These are phyloP conservation scores for Centrapalus pauciflorus DNA, from an alignment of 129 eudicot species.

Conservation along the genomic window DNA sequence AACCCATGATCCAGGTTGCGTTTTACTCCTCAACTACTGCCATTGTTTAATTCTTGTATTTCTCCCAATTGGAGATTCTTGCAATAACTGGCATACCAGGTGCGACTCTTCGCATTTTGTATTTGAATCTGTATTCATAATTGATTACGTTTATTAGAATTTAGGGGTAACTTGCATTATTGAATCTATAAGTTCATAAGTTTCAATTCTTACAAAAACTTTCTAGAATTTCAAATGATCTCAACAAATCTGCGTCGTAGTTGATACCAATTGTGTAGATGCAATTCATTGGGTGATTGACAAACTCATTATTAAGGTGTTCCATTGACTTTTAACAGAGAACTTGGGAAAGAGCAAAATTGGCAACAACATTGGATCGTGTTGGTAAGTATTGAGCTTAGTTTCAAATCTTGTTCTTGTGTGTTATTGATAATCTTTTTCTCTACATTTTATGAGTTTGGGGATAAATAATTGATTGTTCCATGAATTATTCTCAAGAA, in stretches of 20 bases:
- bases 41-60: neutral
- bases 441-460: neutral
- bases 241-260: neutral
- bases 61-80: neutral
- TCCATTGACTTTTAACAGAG: conserved; percentile 45
- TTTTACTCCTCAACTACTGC: neutral
- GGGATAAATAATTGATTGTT: neutral
- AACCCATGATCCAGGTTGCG: conserved; percentile 96
- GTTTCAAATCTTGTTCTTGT: neutral
- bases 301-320: neutral
- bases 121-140: neutral
- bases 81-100: neutral
- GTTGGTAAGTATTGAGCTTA: conserved; percentile 51
- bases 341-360: conserved; percentile 94
- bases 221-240: neutral
- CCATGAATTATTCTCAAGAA: neutral
- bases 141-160: neutral
- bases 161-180: neutral
- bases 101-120: neutral
- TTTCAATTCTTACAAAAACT: neutral
- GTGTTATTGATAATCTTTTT: neutral
- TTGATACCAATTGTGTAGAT: conserved; percentile 11
- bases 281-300: neutral
- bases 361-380: conserved; percentile 76
- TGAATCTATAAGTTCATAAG: neutral